phyloP scores from a whole-genome alignment of 345 rosid species.

The Passiflora organensis region DNA sequence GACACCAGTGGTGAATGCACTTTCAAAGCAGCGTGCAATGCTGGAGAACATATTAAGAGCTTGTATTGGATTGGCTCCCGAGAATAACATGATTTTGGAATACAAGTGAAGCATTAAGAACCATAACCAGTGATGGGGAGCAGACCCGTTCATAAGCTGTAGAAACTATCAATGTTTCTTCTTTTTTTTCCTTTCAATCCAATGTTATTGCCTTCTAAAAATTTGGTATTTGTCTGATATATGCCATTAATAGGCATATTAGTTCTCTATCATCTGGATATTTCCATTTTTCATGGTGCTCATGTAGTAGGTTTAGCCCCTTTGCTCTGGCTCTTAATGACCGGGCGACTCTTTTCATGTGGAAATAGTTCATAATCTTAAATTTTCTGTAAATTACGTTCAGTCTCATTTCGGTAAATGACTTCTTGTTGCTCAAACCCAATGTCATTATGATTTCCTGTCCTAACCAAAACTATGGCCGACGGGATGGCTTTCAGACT shows the following conservation, averaged over 20 bases:
- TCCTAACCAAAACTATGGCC: too few species aligned
- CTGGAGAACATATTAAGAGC: constrained; percentile 94
- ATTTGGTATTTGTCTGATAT: constrained; percentile 1
- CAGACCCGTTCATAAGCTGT: background rate
- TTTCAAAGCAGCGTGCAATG: constrained; percentile 96
- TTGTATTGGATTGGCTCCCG: constrained; percentile 89
- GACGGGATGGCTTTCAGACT: too few species aligned
- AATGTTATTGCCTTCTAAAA: background rate
- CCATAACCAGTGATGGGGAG: constrained; percentile 6
- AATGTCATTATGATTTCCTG: too few species aligned
- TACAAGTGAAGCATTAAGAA: constrained; percentile 53
- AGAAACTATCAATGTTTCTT: background rate
- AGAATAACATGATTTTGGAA: constrained; percentile 97
- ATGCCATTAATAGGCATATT: background rate
- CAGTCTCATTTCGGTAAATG: too few species aligned
- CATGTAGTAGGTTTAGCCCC: background rate
- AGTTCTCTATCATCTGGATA: background rate
- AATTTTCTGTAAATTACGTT: too few species aligned
- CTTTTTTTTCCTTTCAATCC: constrained; percentile 1
- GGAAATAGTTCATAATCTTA: too few species aligned
- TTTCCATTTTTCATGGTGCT: background rate
- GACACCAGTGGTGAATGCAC: constrained; percentile 92
- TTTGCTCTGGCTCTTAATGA: constrained; percentile 3
- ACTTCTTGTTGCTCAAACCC: too few species aligned
- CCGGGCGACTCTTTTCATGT: background rate